Evolutionary conservation across 2,329 filamentous ascomycete species (phyloP).

Genomic region (Exserohilum turcica): DNA sequence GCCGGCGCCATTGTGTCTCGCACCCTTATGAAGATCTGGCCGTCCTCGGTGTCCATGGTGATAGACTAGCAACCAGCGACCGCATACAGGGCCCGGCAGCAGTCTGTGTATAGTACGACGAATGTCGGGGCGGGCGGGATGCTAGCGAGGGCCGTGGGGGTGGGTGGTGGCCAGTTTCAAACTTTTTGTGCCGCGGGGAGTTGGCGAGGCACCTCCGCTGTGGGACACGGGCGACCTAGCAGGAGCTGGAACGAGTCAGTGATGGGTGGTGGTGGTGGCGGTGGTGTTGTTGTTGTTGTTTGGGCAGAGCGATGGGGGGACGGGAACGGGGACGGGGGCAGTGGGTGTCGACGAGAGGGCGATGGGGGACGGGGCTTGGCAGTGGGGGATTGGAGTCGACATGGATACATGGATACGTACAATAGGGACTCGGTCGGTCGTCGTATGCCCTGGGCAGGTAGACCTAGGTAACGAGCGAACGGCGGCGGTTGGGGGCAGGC

Average conservation of each 20-base stretch:
- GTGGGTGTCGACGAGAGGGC: conserved; percentile 16
- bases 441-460: conserved; percentile 37
- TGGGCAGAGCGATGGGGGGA: conserved; percentile 3
- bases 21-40: conserved; percentile 87
- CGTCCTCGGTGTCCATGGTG: conserved; percentile 85
- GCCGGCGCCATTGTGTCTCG: conserved; percentile 18
- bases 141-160: conserved; percentile 12
- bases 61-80: conserved; percentile 32
- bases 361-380: conserved; percentile 18
- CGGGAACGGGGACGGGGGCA: no score
- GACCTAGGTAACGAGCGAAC: conserved; percentile 36
- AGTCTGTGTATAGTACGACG: conserved; percentile 5
- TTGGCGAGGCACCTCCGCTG: conserved; percentile 28
- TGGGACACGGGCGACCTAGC: conserved; percentile 28
- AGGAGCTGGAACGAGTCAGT: conserved; percentile 19
- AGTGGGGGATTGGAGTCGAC: conserved; percentile 22
- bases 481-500: conserved; percentile 28
- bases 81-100: conserved; percentile 38
- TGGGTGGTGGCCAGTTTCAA: conserved; percentile 18
- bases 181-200: conserved; percentile 21
- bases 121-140: conserved; percentile 12
- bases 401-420: conserved; percentile 30
- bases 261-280: conserved; percentile 3
- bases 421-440: conserved; percentile 21
- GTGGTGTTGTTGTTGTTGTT: no score